A percentile compares a stretch with the other conserved stretches of the same genome.
Conservation (phyloP, 2,329 filamentous ascomycete species). For the Pyrenochaeta sp. region DNA sequence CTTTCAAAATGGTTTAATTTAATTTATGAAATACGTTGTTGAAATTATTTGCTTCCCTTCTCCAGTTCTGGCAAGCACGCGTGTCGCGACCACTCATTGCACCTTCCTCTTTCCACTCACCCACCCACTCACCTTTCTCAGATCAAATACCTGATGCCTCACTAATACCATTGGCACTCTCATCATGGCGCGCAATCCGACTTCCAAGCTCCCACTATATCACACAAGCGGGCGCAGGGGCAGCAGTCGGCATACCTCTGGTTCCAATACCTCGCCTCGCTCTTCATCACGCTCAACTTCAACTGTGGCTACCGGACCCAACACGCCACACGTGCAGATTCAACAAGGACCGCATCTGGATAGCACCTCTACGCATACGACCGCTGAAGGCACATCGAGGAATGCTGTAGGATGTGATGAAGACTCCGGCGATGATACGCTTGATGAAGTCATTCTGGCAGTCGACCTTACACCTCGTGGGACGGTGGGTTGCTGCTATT, state of each 20-base stretch:
- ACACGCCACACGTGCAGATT: not conserved
- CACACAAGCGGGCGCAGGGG: slow-evolving; percentile 15
- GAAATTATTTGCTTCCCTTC: not conserved
- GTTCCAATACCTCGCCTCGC: slow-evolving; percentile 13
- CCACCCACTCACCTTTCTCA: not conserved
- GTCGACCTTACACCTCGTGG: slow-evolving; percentile 76
- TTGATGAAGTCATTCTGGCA: slow-evolving; percentile 80
- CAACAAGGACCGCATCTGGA: slow-evolving; percentile 1
- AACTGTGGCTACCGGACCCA: slow-evolving; percentile 4
- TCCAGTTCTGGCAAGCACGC: slow-evolving; percentile 22
- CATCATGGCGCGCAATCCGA: slow-evolving; percentile 22
- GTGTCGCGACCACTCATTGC: slow-evolving; percentile 14
- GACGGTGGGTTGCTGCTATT: slow-evolving; percentile 85
- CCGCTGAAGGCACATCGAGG: slow-evolving; percentile 6
- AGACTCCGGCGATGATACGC: slow-evolving; percentile 57
- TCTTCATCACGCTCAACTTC: slow-evolving; percentile 21
- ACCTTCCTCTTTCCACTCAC: slow-evolving; percentile 22
- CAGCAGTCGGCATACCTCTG: slow-evolving; percentile 10
- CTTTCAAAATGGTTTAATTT: slow-evolving; percentile 11
- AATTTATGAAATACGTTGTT: slow-evolving; percentile 15
- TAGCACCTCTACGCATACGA: slow-evolving; percentile 2
- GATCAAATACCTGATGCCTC: slow-evolving; percentile 2
- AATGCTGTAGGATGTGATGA: not conserved
- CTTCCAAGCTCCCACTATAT: slow-evolving; percentile 14
- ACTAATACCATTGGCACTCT: not conserved